Percentiles rank a stretch among this genome's conserved stretches.
Conservation (phyloP, 169 alveolate genomes). For the Theileria equi region DNA sequence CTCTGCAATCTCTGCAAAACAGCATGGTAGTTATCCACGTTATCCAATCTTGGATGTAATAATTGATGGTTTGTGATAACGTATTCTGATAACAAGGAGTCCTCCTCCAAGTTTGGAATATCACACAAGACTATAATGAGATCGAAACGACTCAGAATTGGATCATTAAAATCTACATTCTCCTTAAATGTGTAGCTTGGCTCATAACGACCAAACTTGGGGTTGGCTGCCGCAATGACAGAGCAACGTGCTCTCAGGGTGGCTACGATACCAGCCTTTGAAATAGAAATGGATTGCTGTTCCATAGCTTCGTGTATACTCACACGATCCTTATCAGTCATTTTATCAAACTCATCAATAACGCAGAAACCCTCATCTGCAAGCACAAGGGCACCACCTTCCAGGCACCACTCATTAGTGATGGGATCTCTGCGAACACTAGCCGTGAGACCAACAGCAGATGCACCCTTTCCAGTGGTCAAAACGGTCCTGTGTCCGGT, state of each 20-base stretch:
- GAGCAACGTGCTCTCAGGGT: constrained; percentile 97
- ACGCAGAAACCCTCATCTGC: constrained; percentile 99
- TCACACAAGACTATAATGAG: constrained; percentile 96
- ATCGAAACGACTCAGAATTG: constrained; percentile 98
- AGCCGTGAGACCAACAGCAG: constrained; percentile 99
- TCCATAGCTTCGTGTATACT: constrained; percentile 99
- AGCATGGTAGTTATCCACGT: constrained; percentile 73
- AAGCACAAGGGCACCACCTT: constrained; percentile 98
- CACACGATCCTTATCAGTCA: constrained; percentile 99
- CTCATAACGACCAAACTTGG: constrained; percentile 94
- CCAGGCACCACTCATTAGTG: constrained; percentile 97
- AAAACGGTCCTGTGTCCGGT: constrained; percentile 94
- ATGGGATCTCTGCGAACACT: constrained; percentile 96
- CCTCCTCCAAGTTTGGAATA: constrained; percentile 92
- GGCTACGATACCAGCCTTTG: constrained; percentile 98
- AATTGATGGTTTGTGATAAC: constrained; percentile 95
- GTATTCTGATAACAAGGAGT: constrained; percentile 92
- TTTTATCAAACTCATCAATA: constrained; percentile 99
- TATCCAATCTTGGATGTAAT: constrained; percentile 87
- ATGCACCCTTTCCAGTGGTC: constrained; percentile 99
- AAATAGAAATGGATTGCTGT: constrained; percentile 97
- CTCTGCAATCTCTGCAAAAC: constrained; percentile 67
- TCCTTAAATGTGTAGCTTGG: constrained; percentile 94
- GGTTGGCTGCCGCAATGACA: constrained; percentile 99
- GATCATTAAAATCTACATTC: constrained; percentile 99